Evolutionary conservation across 129 eudicot species (phyloP).

Genomic region (Smallanthus sonchifolius): DNA sequence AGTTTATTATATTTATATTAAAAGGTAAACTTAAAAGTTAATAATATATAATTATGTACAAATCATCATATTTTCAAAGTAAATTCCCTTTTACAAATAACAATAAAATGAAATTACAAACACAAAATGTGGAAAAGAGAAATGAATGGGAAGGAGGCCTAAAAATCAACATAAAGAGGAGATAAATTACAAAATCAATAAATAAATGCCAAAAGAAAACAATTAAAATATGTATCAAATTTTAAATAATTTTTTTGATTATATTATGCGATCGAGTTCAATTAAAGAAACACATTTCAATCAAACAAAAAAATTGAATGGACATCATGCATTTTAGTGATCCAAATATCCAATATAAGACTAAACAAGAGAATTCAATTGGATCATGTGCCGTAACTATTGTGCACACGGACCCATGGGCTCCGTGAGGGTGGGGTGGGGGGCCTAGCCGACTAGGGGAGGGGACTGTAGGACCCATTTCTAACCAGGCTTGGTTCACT

Average conservation of each 20-base stretch:
- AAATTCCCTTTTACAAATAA: neutral
- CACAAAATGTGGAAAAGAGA: neutral
- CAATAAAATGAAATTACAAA: neutral
- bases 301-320: neutral
- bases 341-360: neutral
- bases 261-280: neutral
- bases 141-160: neutral
- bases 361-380: neutral
- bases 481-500: neutral
- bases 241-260: neutral
- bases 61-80: too few relatives aligned
- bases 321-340: neutral
- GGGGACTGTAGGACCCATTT: neutral
- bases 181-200: neutral
- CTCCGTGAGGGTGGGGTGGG: neutral
- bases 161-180: neutral
- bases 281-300: neutral
- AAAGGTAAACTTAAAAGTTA: too few relatives aligned
- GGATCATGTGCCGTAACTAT: neutral
- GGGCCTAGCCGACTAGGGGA: neutral
- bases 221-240: neutral
- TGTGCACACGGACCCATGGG: constrained; percentile 2
- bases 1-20: too few relatives aligned
- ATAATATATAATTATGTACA: too few relatives aligned
- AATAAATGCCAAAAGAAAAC: neutral